Evolutionary conservation across 2,329 filamentous ascomycete genomes (phyloP).

Genomic region (Penicillium sp.): DNA sequence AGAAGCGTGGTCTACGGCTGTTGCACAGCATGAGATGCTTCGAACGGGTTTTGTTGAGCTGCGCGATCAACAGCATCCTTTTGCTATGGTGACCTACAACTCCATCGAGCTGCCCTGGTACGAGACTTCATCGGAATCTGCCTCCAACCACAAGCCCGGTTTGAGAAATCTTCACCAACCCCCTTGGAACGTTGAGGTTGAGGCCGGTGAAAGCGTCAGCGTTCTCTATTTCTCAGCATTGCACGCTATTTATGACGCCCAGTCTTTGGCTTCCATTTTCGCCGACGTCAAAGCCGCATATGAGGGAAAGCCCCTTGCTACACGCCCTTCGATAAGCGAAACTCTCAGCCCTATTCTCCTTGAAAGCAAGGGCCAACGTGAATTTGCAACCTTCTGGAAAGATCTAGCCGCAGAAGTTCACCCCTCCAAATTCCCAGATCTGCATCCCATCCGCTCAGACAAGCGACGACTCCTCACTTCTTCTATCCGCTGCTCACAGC

Average conservation of each 20-base stretch:
- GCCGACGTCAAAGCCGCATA: slow-evolving; percentile 55
- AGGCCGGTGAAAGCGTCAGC: slow-evolving; percentile 29
- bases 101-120: slow-evolving; percentile 44
- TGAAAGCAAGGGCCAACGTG: slow-evolving; percentile 31
- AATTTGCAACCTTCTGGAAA: slow-evolving; percentile 62
- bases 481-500: slow-evolving; percentile 40
- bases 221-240: slow-evolving; percentile 61
- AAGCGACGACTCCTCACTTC: slow-evolving; percentile 36
- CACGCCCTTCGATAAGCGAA: slow-evolving; percentile 40
- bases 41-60: slow-evolving; percentile 71
- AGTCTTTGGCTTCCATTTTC: slow-evolving; percentile 68
- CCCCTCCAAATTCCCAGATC: slow-evolving; percentile 71
- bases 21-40: slow-evolving; percentile 67
- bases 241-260: slow-evolving; percentile 84
- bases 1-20: slow-evolving; percentile 61
- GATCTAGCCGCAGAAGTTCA: slow-evolving; percentile 54
- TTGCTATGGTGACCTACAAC: slow-evolving; percentile 71
- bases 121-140: slow-evolving; percentile 9
- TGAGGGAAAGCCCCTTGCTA: slow-evolving; percentile 22
- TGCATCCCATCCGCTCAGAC: slow-evolving; percentile 62
- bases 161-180: slow-evolving; percentile 53
- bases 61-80: slow-evolving; percentile 62
- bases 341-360: slow-evolving; percentile 50
- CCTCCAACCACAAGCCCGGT: slow-evolving; percentile 28
- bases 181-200: slow-evolving; percentile 64